Percentiles rank a stretch among this genome's conserved stretches.
Evolutionary conservation across 306 rosid species (phyloP).

Genomic region (Gillenia trifoliata): DNA sequence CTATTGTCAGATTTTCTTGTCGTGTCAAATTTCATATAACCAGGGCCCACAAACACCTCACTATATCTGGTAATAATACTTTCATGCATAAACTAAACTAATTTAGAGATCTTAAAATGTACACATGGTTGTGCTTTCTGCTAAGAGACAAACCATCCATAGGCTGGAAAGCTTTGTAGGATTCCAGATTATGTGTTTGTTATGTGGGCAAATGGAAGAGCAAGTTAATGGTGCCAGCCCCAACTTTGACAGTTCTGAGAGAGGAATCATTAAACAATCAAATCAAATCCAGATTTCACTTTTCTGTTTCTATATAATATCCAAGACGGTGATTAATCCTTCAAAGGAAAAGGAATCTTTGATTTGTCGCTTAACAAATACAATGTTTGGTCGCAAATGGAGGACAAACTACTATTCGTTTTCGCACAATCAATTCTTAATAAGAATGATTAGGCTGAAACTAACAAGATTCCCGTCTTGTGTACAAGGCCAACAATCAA

Average conservation of each 20-base stretch:
- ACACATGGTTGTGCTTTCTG: background rate
- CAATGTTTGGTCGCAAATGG: constrained; percentile 6
- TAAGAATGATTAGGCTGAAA: constrained; percentile 8
- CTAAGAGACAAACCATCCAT: constrained; percentile 9
- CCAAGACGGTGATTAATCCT: background rate
- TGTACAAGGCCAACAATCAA: background rate
- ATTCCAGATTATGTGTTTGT: background rate
- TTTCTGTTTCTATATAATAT: constrained; percentile 2
- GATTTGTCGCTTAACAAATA: constrained; percentile 4
- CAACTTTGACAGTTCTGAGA: constrained; percentile 11
- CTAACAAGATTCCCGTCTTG: background rate
- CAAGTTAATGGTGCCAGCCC: constrained; percentile 7
- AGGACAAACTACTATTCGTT: constrained; percentile 8
- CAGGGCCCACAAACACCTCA: background rate
- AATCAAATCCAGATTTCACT: constrained; percentile 1
- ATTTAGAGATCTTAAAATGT: background rate
- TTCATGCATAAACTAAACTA: background rate
- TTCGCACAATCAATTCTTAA: constrained; percentile 13
- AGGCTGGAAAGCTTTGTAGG: constrained; percentile 28
- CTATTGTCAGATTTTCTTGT: too few species aligned
- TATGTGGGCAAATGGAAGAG: background rate
- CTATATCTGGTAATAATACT: background rate
- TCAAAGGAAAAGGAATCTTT: constrained; percentile 1
- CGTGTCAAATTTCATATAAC: background rate
- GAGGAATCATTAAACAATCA: background rate